A percentile compares a stretch with the other conserved stretches of the same genome.
Conservation (phyloP, 139 green algal species). For the Chlamydomonas eustigma region DNA sequence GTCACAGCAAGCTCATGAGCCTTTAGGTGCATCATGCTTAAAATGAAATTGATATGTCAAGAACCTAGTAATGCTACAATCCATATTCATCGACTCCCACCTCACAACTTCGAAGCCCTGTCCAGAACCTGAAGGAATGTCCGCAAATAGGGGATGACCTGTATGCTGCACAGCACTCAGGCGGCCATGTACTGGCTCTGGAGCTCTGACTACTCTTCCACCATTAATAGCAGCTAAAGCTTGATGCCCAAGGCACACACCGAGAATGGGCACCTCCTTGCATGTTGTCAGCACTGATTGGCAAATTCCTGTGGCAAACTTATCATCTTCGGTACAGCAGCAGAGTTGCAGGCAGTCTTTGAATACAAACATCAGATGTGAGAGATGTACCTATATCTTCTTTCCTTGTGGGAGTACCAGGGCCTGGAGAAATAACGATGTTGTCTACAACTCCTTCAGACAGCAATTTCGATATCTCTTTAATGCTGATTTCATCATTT, state of each 20-base stretch:
- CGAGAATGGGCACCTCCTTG: slow-evolving; percentile 76
- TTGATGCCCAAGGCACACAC: slow-evolving; percentile 96
- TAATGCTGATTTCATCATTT: slow-evolving; percentile 73
- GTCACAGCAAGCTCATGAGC: too few species aligned
- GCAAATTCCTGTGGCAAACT: slow-evolving; percentile 71
- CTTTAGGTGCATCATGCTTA: too few species aligned
- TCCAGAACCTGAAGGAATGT: slow-evolving; percentile 64
- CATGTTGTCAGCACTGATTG: slow-evolving; percentile 50
- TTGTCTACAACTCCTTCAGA: slow-evolving; percentile 48
- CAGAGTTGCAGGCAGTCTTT: too few species aligned
- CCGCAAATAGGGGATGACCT: slow-evolving; percentile 72
- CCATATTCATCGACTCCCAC: too few species aligned
- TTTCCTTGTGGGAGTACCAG: slow-evolving; percentile 69
- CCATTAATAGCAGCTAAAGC: slow-evolving; percentile 78
- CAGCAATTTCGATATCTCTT: slow-evolving; percentile 32
- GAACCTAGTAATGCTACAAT: too few species aligned
- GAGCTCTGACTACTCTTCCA: slow-evolving; percentile 57
- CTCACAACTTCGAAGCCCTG: slow-evolving; percentile 56
- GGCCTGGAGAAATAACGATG: slow-evolving; percentile 95
- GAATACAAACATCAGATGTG: neutral
- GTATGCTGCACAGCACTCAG: slow-evolving; percentile 70
- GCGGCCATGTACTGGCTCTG: slow-evolving; percentile 88
- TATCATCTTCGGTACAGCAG: too few species aligned
- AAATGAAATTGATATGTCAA: too few species aligned
- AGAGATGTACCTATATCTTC: slow-evolving; percentile 66